phyloP scores from a whole-genome alignment of 1,284 basidiomycete species.

The Melampsora larici-populina region DNA sequence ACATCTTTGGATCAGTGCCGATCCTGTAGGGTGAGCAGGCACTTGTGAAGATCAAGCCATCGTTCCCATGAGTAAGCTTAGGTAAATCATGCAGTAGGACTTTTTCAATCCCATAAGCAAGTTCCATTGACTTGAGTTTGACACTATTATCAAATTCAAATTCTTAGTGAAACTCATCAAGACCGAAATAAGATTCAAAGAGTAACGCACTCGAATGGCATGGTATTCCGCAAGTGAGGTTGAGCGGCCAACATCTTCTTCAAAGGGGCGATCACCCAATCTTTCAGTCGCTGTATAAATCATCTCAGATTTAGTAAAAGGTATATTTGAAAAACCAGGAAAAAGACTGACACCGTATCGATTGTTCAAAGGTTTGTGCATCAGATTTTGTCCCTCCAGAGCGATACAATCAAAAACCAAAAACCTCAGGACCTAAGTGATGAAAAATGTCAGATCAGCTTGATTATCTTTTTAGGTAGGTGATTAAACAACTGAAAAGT shows the following conservation, averaged over 20 bases:
- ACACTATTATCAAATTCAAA: slow-evolving; percentile 60
- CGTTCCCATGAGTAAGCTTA: slow-evolving; percentile 84
- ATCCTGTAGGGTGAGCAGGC: slow-evolving; percentile 76
- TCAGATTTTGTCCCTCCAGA: slow-evolving; percentile 78
- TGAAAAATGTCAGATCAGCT: background rate
- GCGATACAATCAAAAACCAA: slow-evolving; percentile 93
- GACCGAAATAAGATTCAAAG: slow-evolving; percentile 37
- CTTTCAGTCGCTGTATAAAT: slow-evolving; percentile 68
- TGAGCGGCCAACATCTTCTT: slow-evolving; percentile 66
- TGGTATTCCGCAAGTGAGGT: slow-evolving; percentile 63
- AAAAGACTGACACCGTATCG: slow-evolving; percentile 74
- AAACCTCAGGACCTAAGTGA: slow-evolving; percentile 69
- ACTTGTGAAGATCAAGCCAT: slow-evolving; percentile 95
- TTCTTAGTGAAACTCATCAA: background rate
- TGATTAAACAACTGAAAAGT: background rate
- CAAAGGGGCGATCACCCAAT: slow-evolving; percentile 80
- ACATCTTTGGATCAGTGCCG: slow-evolving; percentile 93
- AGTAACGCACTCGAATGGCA: slow-evolving; percentile 76
- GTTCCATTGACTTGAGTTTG: slow-evolving; percentile 78
- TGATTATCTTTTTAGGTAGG: background rate
- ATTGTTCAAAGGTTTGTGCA: slow-evolving; percentile 74
- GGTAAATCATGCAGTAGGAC: slow-evolving; percentile 83
- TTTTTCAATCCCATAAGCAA: slow-evolving; percentile 81
- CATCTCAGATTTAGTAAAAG: background rate
- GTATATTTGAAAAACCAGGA: background rate